Percentiles rank a stretch among this genome's conserved stretches.
phyloP scores from a whole-genome alignment of 1,284 basidiomycete genomes.

The Ustilago hordei region DNA sequence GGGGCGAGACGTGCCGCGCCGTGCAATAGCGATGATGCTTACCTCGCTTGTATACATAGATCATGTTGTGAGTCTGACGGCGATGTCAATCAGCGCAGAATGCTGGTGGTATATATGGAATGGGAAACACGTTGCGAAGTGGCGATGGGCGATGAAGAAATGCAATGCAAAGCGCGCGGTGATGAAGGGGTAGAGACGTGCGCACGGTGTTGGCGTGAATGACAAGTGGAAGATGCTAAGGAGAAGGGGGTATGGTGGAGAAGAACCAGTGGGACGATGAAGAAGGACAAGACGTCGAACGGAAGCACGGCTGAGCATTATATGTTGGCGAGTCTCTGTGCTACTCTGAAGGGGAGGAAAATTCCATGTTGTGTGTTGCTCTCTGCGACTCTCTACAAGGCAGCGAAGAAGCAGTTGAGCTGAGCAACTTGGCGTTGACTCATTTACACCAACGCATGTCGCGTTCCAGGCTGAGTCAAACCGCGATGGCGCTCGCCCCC shows the following conservation, averaged over 20 bases:
- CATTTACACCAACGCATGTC: constrained; percentile 20
- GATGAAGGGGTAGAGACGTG: constrained; percentile 14
- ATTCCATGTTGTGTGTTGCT: constrained; percentile 38
- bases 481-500: neutral
- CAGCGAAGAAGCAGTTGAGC: neutral
- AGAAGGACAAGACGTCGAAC: constrained; percentile 19
- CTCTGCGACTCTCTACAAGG: constrained; percentile 6
- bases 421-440: constrained; percentile 32
- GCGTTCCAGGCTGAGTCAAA: constrained; percentile 4
- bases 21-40: constrained; percentile 16
- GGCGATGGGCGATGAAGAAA: constrained; percentile 17
- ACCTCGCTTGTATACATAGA: constrained; percentile 69
- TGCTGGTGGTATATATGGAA: constrained; percentile 15
- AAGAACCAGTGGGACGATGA: constrained; percentile 37
- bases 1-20: neutral
- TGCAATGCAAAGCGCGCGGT: constrained; percentile 5
- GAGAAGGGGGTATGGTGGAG: constrained; percentile 13
- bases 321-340: constrained; percentile 24
- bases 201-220: constrained; percentile 16
- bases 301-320: constrained; percentile 32
- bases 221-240: constrained; percentile 11
- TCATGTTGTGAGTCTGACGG: constrained; percentile 49
- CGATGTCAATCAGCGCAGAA: constrained; percentile 11
- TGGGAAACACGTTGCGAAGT: constrained; percentile 11
- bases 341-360: constrained; percentile 19